Percentiles rank a stretch among this genome's conserved stretches.
phyloP scores from a whole-genome alignment of 257 asterid species.

The Capsicum chinense region DNA sequence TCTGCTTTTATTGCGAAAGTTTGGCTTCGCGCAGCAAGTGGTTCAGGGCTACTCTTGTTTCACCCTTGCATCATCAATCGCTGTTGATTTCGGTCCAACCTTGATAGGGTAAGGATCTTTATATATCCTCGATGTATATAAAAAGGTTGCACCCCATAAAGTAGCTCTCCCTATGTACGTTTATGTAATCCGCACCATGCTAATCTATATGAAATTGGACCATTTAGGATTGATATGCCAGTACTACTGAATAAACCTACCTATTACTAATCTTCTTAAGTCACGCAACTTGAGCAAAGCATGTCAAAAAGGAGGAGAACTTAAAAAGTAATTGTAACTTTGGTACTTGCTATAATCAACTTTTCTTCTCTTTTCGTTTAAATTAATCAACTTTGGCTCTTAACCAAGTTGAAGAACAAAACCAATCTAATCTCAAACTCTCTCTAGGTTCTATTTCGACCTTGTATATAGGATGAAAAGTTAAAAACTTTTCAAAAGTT shows the following conservation, averaged over 20 bases:
- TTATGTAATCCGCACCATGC: background rate
- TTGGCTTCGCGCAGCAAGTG: background rate
- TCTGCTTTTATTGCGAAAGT: background rate
- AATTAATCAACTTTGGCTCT: background rate
- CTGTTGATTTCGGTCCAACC: background rate
- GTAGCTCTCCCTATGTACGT: background rate
- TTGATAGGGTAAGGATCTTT: background rate
- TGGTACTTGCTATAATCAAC: background rate
- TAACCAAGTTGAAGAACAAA: constrained; percentile 3
- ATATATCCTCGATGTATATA: background rate
- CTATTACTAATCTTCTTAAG: background rate
- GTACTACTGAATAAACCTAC: background rate
- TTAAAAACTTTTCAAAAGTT: background rate
- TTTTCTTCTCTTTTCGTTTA: background rate
- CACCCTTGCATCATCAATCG: background rate
- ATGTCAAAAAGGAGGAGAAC: constrained; percentile 9
- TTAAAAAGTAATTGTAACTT: background rate
- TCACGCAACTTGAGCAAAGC: background rate
- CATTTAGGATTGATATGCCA: background rate
- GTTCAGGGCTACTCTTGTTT: background rate
- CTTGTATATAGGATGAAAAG: constrained; percentile 4
- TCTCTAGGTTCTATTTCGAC: background rate
- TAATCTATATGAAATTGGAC: background rate
- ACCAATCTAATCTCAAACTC: background rate
- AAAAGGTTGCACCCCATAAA: background rate